Evolutionary conservation across 1,284 basidiomycete genomes (phyloP).

Genomic region (Pseudozyma hubeiensis): DNA sequence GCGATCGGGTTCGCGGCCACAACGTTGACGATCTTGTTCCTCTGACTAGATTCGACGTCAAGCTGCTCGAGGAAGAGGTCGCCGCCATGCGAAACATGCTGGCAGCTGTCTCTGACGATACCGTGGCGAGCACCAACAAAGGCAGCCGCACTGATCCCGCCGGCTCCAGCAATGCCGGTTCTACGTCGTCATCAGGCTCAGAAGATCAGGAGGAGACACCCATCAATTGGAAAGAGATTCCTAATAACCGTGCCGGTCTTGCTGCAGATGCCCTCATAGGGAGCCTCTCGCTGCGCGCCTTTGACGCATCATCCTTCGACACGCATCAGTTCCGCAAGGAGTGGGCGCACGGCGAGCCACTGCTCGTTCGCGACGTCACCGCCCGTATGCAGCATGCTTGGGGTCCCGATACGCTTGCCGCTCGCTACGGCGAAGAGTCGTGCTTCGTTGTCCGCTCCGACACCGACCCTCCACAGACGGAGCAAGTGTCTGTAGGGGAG

Average conservation of each 20-base stretch:
- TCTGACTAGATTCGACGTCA: constrained; percentile 77
- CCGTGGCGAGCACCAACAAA: neutral
- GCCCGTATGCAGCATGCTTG: constrained; percentile 70
- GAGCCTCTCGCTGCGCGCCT: constrained; percentile 16
- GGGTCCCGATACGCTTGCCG: constrained; percentile 82
- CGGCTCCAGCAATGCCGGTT: neutral
- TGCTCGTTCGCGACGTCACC: constrained; percentile 53
- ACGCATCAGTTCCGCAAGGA: constrained; percentile 27
- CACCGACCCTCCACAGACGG: constrained; percentile 74
- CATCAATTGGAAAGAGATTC: constrained; percentile 20
- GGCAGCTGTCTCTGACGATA: constrained; percentile 1
- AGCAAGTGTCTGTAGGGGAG: constrained; percentile 75
- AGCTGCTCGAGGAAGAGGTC: constrained; percentile 77
- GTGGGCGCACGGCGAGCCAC: constrained; percentile 52
- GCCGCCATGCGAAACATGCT: constrained; percentile 71
- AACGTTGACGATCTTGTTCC: constrained; percentile 76
- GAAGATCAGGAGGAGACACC: constrained; percentile 6
- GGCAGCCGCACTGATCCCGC: too few species aligned
- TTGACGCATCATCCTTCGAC: constrained; percentile 18
- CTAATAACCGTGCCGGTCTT: constrained; percentile 16
- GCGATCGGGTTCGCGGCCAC: constrained; percentile 43
- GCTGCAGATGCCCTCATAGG: constrained; percentile 31
- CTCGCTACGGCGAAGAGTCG: constrained; percentile 75
- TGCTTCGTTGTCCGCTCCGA: constrained; percentile 73
- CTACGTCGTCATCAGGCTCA: neutral